Conservation (phyloP, 768 basidiomycete species). For the Leccinum arenicola region DNA sequence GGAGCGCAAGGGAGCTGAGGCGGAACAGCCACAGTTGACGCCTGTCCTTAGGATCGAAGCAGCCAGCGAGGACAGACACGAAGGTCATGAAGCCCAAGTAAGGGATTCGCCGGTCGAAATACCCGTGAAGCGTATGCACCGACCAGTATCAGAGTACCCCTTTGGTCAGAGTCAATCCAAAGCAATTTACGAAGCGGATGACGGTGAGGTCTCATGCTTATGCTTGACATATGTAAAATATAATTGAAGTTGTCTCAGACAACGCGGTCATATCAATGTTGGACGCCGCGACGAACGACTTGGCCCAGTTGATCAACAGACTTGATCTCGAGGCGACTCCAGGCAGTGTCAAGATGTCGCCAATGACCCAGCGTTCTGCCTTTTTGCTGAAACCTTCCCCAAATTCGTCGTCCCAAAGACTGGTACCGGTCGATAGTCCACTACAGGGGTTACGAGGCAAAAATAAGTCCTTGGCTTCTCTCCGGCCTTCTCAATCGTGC, state of each 20-base stretch:
- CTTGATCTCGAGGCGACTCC: conserved; percentile 83
- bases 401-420: conserved; percentile 34
- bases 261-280: conserved; percentile 63
- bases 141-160: conserved; percentile 67
- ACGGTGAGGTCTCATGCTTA: conserved; percentile 27
- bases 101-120: conserved; percentile 23
- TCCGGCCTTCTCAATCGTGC: conserved; percentile 45
- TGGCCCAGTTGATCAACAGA: conserved; percentile 74
- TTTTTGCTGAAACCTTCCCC: conserved; percentile 15
- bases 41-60: conserved; percentile 46
- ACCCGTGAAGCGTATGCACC: conserved; percentile 42
- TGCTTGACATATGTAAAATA: background rate
- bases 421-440: conserved; percentile 35
- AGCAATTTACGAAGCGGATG: conserved; percentile 49
- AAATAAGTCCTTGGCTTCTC: conserved; percentile 43
- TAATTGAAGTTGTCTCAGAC: conserved; percentile 14
- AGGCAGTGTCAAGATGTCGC: conserved; percentile 46
- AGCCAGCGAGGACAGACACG: conserved; percentile 43
- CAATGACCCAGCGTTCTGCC: conserved; percentile 32
- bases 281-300: conserved; percentile 78
- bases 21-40: background rate
- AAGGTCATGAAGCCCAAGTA: background rate
- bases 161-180: conserved; percentile 47
- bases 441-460: conserved; percentile 34
- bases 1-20: conserved; percentile 16